phyloP scores from a whole-genome alignment of 805 yeast genomes.

The Ogataea glucozyma region DNA sequence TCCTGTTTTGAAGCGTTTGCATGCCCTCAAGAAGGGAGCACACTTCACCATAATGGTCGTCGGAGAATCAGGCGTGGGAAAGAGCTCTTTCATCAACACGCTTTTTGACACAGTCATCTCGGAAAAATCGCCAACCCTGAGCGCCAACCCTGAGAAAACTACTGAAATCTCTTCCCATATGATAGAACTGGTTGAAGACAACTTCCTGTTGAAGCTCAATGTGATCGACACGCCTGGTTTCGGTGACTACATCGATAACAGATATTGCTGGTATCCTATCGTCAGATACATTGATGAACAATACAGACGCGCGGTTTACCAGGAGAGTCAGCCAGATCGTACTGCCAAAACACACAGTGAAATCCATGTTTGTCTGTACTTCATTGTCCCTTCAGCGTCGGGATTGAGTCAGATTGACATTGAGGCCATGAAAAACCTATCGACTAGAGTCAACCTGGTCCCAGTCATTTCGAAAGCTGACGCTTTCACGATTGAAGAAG shows the following conservation, averaged over 20 bases:
- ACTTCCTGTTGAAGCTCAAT: constrained; percentile 57
- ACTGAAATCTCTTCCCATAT: constrained; percentile 37
- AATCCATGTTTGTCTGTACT: constrained; percentile 84
- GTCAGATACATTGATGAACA: constrained; percentile 79
- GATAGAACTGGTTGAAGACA: constrained; percentile 60
- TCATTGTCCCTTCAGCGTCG: constrained; percentile 68
- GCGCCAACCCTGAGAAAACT: constrained; percentile 34
- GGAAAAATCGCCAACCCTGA: constrained; percentile 26
- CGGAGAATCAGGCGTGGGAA: constrained; percentile 86
- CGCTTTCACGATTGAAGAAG: constrained; percentile 59
- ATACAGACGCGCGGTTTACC: constrained; percentile 65
- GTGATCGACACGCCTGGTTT: constrained; percentile 76
- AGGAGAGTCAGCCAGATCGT: constrained; percentile 75
- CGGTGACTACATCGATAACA: constrained; percentile 68
- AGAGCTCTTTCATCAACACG: constrained; percentile 78
- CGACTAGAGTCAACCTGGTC: constrained; percentile 72
- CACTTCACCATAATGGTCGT: constrained; percentile 80
- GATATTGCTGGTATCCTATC: constrained; percentile 66
- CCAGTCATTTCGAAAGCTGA: constrained; percentile 86
- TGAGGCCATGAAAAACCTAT: constrained; percentile 67
- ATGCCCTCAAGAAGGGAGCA: constrained; percentile 57
- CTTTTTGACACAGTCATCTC: constrained; percentile 57
- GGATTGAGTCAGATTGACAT: constrained; percentile 68
- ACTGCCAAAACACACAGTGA: constrained; percentile 56
- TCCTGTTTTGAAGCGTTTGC: constrained; percentile 32